Percentiles rank a stretch among this genome's conserved stretches.
Evolutionary conservation across 345 rosid species (phyloP).

Genomic region (Isatis tinctoria): DNA sequence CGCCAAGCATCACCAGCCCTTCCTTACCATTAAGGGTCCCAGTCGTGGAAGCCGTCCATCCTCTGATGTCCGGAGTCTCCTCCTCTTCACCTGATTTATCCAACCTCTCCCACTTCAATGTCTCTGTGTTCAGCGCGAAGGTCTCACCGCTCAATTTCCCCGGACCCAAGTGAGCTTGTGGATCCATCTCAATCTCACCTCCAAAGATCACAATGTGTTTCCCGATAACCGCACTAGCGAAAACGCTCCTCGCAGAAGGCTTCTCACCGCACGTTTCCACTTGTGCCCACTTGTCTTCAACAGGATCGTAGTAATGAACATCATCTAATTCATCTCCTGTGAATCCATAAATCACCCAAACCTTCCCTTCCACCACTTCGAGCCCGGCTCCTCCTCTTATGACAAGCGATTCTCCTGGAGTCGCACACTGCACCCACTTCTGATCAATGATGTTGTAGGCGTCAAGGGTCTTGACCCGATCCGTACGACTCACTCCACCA

Average conservation of each 20-base stretch:
- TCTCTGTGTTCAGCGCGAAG: constrained; percentile 21
- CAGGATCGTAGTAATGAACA: constrained; percentile 16
- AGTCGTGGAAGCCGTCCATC: constrained; percentile 26
- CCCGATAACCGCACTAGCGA: constrained; percentile 25
- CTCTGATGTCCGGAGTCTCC: constrained; percentile 11
- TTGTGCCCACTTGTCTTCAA: constrained; percentile 15
- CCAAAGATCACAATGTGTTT: constrained; percentile 26
- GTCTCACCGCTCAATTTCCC: constrained; percentile 21
- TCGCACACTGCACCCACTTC: constrained; percentile 20
- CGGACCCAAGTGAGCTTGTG: constrained; percentile 19
- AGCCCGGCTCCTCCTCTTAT: constrained; percentile 31
- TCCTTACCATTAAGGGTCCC: constrained; percentile 15
- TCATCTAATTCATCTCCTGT: constrained; percentile 14
- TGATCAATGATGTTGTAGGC: constrained; percentile 14
- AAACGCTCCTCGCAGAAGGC: constrained; percentile 25
- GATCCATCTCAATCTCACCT: constrained; percentile 21
- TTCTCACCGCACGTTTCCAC: constrained; percentile 27
- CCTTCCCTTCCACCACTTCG: constrained; percentile 25
- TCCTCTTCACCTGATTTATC: constrained; percentile 8
- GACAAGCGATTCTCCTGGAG: constrained; percentile 1
- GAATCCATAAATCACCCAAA: constrained; percentile 31
- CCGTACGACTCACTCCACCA: constrained; percentile 15
- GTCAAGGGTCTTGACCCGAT: background rate
- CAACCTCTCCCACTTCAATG: constrained; percentile 20
- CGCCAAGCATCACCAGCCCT: constrained; percentile 26